Base-by-base conservation (phyloP, 208 protist species). In the Crithidia thermophila region DNA sequence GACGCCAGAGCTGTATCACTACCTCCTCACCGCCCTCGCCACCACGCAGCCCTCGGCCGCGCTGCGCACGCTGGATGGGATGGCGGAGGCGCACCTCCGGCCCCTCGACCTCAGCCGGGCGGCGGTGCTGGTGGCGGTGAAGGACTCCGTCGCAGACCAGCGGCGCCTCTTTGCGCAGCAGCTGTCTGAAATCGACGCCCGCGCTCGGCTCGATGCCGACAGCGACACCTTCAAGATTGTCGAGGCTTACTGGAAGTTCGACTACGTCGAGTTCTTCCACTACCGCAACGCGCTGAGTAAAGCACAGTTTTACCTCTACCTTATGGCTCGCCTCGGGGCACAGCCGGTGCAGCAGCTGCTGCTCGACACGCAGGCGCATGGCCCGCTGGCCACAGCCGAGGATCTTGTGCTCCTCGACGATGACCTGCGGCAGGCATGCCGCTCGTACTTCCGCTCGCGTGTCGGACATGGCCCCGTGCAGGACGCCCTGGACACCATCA, bases 1-100 rank as follows among this genome's bases (percentile, higher is more conserved):
- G 4, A 89, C 91, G 33, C 67, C 91, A 0, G 88, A 96, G 82
- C 67, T 96, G 65, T 96, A 96, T 59, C 91, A 96, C 69, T 96
- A 96, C 72, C 58, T 96, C 10, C 81, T 96, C 57, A 74, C 78
- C 8, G 77, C 91, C 3, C 62, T 96, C 20, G 69, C 76, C 18
- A 40, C 43, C 14, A 63, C 79, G 2, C 82, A 91, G 50, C 91
- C 91, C 3, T 81, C 83, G 2, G 75, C 82, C 21, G 91, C 87
- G 8, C 77, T 96, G 56, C 82, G 84, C n/a, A 94, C 88, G 43
- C 34, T 94, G 14, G 43, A 71, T 14, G 74, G 81, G 16, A 94
- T 96, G 91, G 34, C 67, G 16, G 75, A 79, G 39, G 42, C 84
- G 2, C 81, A 90, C 47, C 59, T 96, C 14, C 79, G 75, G 7